These are phyloP conservation scores for Moesziomyces sp. DNA, from an alignment of 1,284 basidiomycete genomes.

Conservation along the genomic window DNA sequence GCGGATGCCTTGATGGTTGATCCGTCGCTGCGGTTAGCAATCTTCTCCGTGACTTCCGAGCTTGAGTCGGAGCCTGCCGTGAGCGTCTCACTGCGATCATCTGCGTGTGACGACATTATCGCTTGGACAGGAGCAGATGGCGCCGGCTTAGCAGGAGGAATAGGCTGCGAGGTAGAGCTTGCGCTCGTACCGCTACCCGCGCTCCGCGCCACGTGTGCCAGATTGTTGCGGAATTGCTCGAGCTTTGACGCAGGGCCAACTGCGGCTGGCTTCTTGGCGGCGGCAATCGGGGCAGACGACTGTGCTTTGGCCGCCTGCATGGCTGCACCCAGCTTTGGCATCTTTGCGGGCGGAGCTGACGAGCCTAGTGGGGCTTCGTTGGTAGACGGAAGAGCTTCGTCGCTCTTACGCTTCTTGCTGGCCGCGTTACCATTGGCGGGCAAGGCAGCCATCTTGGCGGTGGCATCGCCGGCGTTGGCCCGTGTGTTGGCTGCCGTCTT, in stretches of 20 bases:
- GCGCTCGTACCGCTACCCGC: conserved; percentile 31
- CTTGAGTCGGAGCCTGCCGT: conserved; percentile 27
- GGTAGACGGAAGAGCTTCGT: conserved; percentile 21
- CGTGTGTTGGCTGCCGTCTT: conserved; percentile 39
- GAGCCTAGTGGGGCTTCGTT: conserved; percentile 14
- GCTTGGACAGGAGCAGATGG: conserved; percentile 1
- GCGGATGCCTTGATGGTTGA: conserved; percentile 48
- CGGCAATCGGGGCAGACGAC: conserved; percentile 11
- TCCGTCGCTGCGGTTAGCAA: conserved; percentile 31
- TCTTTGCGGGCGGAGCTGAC: conserved; percentile 29
- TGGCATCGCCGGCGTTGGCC: conserved; percentile 28
- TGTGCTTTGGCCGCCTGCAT: conserved; percentile 29
- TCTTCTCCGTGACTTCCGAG: conserved; percentile 38
- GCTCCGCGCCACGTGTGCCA: conserved; percentile 41
- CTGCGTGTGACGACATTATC: conserved; percentile 1
- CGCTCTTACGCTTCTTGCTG: conserved; percentile 48
- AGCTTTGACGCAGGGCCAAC: conserved; percentile 44
- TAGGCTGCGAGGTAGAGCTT: conserved; percentile 14
- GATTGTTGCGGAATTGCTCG: conserved; percentile 47
- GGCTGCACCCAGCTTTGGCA: conserved; percentile 30
- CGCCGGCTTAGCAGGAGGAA: not conserved
- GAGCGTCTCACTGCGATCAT: conserved; percentile 1
- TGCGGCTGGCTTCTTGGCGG: conserved; percentile 19
- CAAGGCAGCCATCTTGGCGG: conserved; percentile 7
- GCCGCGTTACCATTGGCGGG: not conserved